Percentiles rank a stretch among this genome's conserved stretches.
phyloP scores from a whole-genome alignment of 495 filamentous ascomycete species.

The Aspergillus mulundensis region DNA sequence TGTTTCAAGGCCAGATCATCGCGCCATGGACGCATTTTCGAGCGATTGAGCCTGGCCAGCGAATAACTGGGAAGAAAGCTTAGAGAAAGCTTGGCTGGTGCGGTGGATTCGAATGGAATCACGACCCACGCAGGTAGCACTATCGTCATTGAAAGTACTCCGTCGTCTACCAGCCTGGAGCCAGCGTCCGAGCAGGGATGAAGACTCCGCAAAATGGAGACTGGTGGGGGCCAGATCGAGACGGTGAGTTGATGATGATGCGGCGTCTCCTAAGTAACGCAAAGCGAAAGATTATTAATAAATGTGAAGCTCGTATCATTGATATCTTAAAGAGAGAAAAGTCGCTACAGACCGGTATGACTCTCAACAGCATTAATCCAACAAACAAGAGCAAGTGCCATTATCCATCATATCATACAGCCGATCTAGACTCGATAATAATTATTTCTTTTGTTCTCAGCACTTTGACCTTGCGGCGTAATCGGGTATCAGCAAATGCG shows the following conservation, averaged over 20 bases:
- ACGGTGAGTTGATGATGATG: not conserved
- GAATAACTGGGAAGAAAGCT: slow-evolving; percentile 18
- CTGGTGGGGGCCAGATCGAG: not conserved
- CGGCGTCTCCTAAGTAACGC: not conserved
- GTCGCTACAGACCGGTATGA: slow-evolving; percentile 3
- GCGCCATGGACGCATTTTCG: not conserved
- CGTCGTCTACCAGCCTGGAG: too few species aligned
- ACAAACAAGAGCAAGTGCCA: slow-evolving; percentile 11
- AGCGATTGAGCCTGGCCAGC: slow-evolving; percentile 6
- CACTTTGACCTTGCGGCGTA: slow-evolving; percentile 1
- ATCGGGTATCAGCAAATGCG: slow-evolving; percentile 23
- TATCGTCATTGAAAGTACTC: not conserved
- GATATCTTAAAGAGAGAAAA: slow-evolving; percentile 6
- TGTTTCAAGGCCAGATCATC: not conserved
- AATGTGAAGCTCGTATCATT: not conserved
- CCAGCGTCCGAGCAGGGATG: not conserved
- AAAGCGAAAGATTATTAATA: not conserved
- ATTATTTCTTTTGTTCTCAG: slow-evolving; percentile 1
- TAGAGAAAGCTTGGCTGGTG: slow-evolving; percentile 22
- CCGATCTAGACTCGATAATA: not conserved
- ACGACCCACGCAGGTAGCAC: not conserved
- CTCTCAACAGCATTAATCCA: slow-evolving; percentile 7
- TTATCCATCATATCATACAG: slow-evolving; percentile 13
- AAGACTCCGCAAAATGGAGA: not conserved
- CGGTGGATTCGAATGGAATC: not conserved